Evolutionary conservation across 495 filamentous ascomycete genomes (phyloP).

Genomic region (Opeltia flavorubescens): DNA sequence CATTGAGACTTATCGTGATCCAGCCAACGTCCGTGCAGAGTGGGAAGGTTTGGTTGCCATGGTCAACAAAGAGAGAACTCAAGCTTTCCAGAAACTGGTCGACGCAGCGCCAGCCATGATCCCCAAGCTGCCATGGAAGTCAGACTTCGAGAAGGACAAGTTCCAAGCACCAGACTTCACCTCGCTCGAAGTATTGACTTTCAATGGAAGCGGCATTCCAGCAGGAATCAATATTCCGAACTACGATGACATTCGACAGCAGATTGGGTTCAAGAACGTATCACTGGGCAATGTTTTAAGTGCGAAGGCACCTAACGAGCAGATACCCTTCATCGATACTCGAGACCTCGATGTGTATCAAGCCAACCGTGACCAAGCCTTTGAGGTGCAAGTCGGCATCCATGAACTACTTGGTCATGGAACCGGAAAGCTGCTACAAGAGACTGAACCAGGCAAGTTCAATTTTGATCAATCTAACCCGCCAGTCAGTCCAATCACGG

Average conservation of each 20-base stretch:
- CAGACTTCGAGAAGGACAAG: slow-evolving; percentile 86
- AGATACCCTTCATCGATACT: slow-evolving; percentile 72
- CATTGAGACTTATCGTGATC: slow-evolving; percentile 92
- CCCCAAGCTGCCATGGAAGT: slow-evolving; percentile 73
- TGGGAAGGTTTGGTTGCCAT: slow-evolving; percentile 78
- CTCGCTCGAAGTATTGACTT: slow-evolving; percentile 60
- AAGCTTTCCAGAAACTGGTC: slow-evolving; percentile 78
- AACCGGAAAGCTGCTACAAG: slow-evolving; percentile 87
- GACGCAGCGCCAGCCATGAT: slow-evolving; percentile 69
- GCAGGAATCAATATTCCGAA: slow-evolving; percentile 70
- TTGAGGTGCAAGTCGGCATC: slow-evolving; percentile 89
- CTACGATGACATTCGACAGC: slow-evolving; percentile 88
- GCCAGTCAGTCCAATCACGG: slow-evolving; percentile 63
- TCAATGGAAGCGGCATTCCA: slow-evolving; percentile 69
- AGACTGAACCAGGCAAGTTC: slow-evolving; percentile 63
- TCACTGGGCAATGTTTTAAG: slow-evolving; percentile 79
- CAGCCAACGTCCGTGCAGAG: slow-evolving; percentile 82
- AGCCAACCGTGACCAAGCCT: slow-evolving; percentile 66
- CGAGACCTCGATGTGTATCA: slow-evolving; percentile 64
- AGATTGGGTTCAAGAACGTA: slow-evolving; percentile 96
- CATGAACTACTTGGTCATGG: slow-evolving; percentile 95
- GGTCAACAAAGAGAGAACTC: slow-evolving; percentile 75
- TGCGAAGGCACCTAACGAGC: slow-evolving; percentile 80
- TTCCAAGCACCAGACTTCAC: slow-evolving; percentile 94
- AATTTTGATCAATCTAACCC: slow-evolving; percentile 78